Percentiles rank a stretch among this genome's conserved stretches.
These are phyloP conservation scores for Falciphora oryzae DNA, from an alignment of 2,329 filamentous ascomycete species.

Conservation along the genomic window DNA sequence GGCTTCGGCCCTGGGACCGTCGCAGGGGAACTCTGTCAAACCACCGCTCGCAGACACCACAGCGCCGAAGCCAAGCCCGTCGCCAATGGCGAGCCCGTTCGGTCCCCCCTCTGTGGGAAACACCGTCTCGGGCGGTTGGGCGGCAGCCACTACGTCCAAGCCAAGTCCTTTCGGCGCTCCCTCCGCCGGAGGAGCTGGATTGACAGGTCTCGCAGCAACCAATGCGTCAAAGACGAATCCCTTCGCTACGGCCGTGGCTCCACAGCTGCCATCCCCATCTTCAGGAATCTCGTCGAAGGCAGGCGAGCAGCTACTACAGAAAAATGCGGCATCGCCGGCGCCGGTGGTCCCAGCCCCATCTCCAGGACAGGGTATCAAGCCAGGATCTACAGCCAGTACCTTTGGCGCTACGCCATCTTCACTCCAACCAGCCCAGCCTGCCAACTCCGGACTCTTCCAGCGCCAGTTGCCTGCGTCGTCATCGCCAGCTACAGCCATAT, in stretches of 20 bases:
- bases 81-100: background rate
- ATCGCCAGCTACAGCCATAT: background rate
- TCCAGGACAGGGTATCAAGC: background rate
- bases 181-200: too few relatives aligned
- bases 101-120: background rate
- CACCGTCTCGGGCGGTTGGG: background rate
- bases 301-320: background rate
- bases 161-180: background rate
- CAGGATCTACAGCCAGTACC: too few relatives aligned
- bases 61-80: background rate
- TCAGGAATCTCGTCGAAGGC: too few relatives aligned
- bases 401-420: background rate
- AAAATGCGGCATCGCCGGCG: background rate
- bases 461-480: too few relatives aligned
- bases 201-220: background rate
- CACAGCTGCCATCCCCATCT: too few relatives aligned
- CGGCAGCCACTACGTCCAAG: background rate
- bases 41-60: background rate
- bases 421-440: background rate
- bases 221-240: background rate
- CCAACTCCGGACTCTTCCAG: too few relatives aligned
- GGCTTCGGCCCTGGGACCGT: background rate
- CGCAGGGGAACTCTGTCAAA: constrained; percentile 3
- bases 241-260: background rate
- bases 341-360: background rate